Evolutionary conservation across 352 stramenopile genomes (phyloP), one percentile per base, ranked within the genome.

Genomic region (Globisporangium takayamanum): DNA sequence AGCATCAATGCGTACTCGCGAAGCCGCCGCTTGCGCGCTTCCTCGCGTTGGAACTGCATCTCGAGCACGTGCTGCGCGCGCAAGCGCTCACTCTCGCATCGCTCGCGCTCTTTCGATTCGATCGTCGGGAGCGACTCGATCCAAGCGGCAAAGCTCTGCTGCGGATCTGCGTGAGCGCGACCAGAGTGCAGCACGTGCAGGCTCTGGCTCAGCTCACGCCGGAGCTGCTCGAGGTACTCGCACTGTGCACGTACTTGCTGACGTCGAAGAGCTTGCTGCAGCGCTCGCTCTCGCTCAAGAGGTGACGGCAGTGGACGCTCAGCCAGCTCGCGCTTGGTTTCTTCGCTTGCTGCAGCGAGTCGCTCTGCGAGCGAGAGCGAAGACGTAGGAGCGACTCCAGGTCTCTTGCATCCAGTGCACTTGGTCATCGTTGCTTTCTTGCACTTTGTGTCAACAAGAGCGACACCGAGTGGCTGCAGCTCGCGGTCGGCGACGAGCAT

Each of bases 121-220:
- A 88, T 65, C 16, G 80, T 88, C 44, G 70, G 60, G 16, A 89
- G 61, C 0, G 80, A 87, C 22, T 64, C 69, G 3, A 87, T 72
- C 80, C 80, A 89, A 7, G 76, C 68, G 0, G 56, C 50, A 53
- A 89, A 78, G 1, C 50, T 39, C 60, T 88, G 76, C 2, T 69
- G 53, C 0, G 64, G 59, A 10, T 80, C 65, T 26, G 78, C 68
- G 33, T 87, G 80, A 3, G 61, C 22, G n/a, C 80, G 61, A 14
- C 70, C 80, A 30, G 37, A 66, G 50, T 46, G 71, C 6, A 89
- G 45, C 7, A 88, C 45, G 5, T 39, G 51, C 0, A 89, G 52
- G 15, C 78, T 73, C 3, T 42, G 22, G 2, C 74, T 36, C 48
- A 80, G 68, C 57, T 74, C 64, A 5, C 30, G 37, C 14, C 75